Conservation (phyloP, 495 filamentous ascomycete species). For the Oidiodendron maius region DNA sequence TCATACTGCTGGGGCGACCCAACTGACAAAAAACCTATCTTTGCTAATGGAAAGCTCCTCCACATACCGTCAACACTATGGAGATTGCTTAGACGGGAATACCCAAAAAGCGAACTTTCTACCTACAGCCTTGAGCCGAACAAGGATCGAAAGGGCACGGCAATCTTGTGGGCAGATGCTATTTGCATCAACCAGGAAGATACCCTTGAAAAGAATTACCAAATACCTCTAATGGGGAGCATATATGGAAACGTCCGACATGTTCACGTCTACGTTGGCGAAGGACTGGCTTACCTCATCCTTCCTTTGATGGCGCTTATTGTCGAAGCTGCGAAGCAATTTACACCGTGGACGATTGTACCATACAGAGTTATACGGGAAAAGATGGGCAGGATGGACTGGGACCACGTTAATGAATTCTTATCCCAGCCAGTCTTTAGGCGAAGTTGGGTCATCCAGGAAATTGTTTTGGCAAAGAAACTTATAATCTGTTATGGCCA, state of each 20-base stretch:
- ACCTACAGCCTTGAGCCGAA: background rate
- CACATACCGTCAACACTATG: background rate
- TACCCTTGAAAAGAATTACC: conserved; percentile 23
- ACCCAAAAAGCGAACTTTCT: background rate
- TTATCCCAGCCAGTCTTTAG: background rate
- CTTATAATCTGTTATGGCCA: background rate
- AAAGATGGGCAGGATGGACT: background rate
- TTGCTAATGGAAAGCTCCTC: background rate
- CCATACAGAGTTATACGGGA: background rate
- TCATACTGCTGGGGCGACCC: background rate
- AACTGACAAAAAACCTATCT: background rate
- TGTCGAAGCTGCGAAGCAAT: background rate
- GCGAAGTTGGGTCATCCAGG: background rate
- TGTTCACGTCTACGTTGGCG: too few relatives aligned
- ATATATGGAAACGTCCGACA: conserved; percentile 27
- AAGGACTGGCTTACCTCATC: too few relatives aligned
- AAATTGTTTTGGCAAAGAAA: background rate
- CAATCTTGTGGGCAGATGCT: background rate
- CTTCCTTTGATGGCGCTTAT: background rate
- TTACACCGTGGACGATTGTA: background rate
- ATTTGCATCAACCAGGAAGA: too few relatives aligned
- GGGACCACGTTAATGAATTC: background rate
- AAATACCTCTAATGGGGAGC: conserved; percentile 30
- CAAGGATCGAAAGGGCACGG: background rate
- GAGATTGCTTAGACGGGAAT: background rate